phyloP scores from a whole-genome alignment of 495 filamentous ascomycete genomes.

The Clavariopsis aquatica region DNA sequence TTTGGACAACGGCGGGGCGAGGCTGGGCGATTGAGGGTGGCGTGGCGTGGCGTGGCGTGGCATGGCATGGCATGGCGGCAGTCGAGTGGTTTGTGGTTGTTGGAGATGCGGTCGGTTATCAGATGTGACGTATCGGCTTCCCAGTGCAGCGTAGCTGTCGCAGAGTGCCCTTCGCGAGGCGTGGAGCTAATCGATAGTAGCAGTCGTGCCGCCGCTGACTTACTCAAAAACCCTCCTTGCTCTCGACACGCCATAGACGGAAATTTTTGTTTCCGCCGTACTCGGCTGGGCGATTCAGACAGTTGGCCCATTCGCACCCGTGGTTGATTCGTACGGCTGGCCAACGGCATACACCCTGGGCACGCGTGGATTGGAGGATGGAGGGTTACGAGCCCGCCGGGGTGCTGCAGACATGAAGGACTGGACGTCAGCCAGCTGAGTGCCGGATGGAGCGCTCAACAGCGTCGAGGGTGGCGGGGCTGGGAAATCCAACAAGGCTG shows the following conservation, averaged over 20 bases:
- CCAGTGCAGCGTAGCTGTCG: neutral
- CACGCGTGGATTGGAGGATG: neutral
- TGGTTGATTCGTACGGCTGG: neutral
- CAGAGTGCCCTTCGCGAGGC: neutral
- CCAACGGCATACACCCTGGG: neutral
- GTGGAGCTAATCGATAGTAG: neutral
- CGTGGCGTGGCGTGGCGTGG: neutral
- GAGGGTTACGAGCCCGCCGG: neutral
- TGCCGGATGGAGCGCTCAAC: neutral
- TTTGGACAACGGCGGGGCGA: neutral
- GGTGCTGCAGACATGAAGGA: neutral
- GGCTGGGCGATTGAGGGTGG: neutral
- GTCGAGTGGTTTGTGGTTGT: neutral
- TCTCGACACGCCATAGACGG: constrained; percentile 15
- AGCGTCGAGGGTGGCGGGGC: constrained; percentile 1
- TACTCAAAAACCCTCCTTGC: neutral
- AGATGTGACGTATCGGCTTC: neutral
- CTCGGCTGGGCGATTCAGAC: neutral
- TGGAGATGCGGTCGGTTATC: neutral
- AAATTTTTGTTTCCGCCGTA: constrained; percentile 26
- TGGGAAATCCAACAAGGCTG: constrained; percentile 23
- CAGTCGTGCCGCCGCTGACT: neutral
- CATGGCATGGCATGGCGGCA: neutral
- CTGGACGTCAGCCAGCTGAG: constrained; percentile 1
- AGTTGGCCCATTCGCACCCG: no score